Evolutionary conservation across 1,284 basidiomycete genomes (phyloP), one percentile per base, ranked within the genome.

Genomic region (Pseudozyma flocculosa): DNA sequence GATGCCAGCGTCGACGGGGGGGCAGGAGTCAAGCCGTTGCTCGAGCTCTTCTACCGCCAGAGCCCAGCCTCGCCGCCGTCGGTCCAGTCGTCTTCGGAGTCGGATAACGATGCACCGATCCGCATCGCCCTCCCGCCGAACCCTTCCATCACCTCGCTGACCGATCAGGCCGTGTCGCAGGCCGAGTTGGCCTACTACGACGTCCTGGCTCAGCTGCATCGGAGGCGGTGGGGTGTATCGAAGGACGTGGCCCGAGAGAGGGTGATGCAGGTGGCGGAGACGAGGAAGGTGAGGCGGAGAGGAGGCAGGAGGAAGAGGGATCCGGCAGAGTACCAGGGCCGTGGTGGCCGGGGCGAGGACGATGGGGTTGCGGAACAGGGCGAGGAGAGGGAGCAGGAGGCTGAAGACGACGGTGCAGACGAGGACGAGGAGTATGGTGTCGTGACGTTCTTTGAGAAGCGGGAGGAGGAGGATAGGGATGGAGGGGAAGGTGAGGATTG

Each of bases 201-300:
- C 73, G 77, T 45, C 42, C 72, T 85, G 2, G 80, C 43, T 22
- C 37, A 5, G 36, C 24, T 15, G 42, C 37, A 17, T 40, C 69
- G 3, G 45, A 48, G 5, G 64, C 61, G 42, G 49, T 86, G 2
- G 83, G 86, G 41, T 74, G 54, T 37, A 55, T 67, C 46, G 26
- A 29, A 7, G 26, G 5, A 29, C 26, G 26, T 7, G 5, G 26
- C 26, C 11, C 26, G 26, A 11, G 26, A 5, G 26, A 5, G 26
- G 26, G 34, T 40, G 11, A 82, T 21, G 81, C 84, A 22, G 87
- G 90, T 72, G 76, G 81, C 36, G 83, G 86, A 32, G 83, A 86
- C 2, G 57, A 67, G 8, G 76, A 83, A 54, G 88, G 86, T 1
- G 85, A 90, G 74, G 71, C 70, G 13, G 14, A 46, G 45, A 9